These are phyloP conservation scores for Zygotorulaspora chibaensis DNA, from an alignment of 805 yeast genomes.

Conservation along the genomic window DNA sequence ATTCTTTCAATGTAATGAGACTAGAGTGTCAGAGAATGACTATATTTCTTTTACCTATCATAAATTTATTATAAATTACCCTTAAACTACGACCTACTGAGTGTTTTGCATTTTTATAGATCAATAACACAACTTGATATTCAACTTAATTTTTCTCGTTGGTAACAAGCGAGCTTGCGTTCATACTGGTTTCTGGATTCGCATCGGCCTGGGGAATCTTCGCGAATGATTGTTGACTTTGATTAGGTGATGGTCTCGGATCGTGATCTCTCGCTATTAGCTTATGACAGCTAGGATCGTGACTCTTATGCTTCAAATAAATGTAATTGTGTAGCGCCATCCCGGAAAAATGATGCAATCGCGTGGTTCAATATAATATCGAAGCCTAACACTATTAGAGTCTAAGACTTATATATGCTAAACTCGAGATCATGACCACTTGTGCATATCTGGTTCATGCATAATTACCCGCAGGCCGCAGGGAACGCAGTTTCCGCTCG, in stretches of 20 bases:
- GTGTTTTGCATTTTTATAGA: too few relatives aligned
- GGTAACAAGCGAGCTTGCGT: too few relatives aligned
- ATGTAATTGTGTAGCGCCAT: conserved; percentile 27
- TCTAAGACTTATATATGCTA: not conserved
- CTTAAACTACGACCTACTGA: not conserved
- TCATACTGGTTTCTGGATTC: too few relatives aligned
- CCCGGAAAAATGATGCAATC: not conserved
- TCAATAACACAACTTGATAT: too few relatives aligned
- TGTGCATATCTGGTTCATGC: not conserved
- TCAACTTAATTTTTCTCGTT: too few relatives aligned
- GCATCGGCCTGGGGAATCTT: not conserved
- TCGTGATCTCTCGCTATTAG: conserved; percentile 23
- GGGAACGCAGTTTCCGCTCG: too few relatives aligned
- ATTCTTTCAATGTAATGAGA: conserved; percentile 24
- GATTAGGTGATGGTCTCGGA: conserved; percentile 8
- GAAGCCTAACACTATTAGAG: too few relatives aligned
- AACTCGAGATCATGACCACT: not conserved
- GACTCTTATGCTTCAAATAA: conserved; percentile 22
- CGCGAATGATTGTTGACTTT: not conserved
- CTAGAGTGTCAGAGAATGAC: conserved; percentile 36
- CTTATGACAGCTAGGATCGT: conserved; percentile 22
- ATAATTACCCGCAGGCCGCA: not conserved
- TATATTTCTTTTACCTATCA: conserved; percentile 13
- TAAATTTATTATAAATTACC: not conserved
- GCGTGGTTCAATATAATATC: too few relatives aligned